Percentiles rank a stretch among this genome's conserved stretches.
These are phyloP conservation scores for Grigorovia jiainica DNA, from an alignment of 805 yeast genomes.

Conservation along the genomic window DNA sequence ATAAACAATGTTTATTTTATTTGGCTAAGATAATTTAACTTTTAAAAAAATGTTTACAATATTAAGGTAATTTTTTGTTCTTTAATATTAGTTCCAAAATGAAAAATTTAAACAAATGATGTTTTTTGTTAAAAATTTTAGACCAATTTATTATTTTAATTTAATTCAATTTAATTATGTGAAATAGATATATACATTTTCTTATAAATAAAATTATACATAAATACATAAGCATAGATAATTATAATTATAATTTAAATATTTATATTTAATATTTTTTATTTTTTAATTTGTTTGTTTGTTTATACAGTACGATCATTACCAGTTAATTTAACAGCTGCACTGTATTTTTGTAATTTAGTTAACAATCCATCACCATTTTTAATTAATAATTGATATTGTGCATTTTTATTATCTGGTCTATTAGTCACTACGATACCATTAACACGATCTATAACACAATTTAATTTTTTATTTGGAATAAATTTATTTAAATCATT, in stretches of 20 bases:
- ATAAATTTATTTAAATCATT: constrained; percentile 80
- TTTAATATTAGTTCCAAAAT: too few species aligned
- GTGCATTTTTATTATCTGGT: constrained; percentile 92
- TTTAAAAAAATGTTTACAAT: too few species aligned
- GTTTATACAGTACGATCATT: constrained; percentile 55
- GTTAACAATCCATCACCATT: constrained; percentile 90
- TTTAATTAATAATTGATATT: constrained; percentile 78
- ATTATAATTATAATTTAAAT: not conserved
- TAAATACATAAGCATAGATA: not conserved
- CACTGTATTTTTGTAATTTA: constrained; percentile 91
- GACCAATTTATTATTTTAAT: too few species aligned
- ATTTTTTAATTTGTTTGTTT: too few species aligned
- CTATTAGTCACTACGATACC: constrained; percentile 93
- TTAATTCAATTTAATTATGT: too few species aligned
- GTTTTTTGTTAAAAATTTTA: too few species aligned
- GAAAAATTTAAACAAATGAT: too few species aligned
- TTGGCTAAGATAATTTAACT: too few species aligned
- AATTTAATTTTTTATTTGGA: constrained; percentile 87
- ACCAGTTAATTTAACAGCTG: constrained; percentile 92
- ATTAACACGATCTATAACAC: constrained; percentile 91
- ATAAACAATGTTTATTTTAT: too few species aligned
- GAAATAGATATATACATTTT: too few species aligned
- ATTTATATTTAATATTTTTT: not conserved
- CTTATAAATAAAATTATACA: not conserved
- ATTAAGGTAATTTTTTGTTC: too few species aligned